A percentile compares a stretch with the other conserved stretches of the same genome.
These are phyloP conservation scores for Ophiostoma angusticollis DNA, from an alignment of 2,329 filamentous ascomycete species.

Conservation along the genomic window DNA sequence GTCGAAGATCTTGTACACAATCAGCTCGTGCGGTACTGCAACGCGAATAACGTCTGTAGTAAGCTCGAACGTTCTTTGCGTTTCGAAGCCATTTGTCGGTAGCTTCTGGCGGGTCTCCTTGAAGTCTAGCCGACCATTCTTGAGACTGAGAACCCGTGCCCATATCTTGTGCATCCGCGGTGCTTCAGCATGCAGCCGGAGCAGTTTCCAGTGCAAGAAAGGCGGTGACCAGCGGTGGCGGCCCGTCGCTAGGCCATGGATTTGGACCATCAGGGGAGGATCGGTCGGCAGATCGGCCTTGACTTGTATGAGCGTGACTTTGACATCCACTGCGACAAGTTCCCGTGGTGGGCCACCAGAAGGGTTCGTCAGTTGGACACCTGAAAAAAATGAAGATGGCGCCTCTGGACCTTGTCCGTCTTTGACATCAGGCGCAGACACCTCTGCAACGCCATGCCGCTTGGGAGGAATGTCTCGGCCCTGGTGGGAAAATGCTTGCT, in stretches of 20 bases:
- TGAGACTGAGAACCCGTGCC: constrained; percentile 77
- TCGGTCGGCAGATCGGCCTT: constrained; percentile 83
- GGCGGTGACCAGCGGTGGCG: constrained; percentile 80
- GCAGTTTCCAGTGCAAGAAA: constrained; percentile 62
- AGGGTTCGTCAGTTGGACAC: not conserved
- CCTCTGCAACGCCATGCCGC: constrained; percentile 2
- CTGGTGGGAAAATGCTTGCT: constrained; percentile 51
- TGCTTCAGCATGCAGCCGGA: constrained; percentile 77
- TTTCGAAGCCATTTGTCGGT: constrained; percentile 40
- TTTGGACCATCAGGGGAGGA: constrained; percentile 80
- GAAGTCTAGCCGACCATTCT: constrained; percentile 66
- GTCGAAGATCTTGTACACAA: constrained; percentile 84
- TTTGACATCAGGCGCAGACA: not conserved
- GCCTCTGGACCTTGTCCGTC: not conserved
- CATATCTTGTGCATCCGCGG: constrained; percentile 74
- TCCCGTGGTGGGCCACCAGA: constrained; percentile 32
- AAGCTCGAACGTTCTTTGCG: constrained; percentile 75
- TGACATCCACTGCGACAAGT: constrained; percentile 69
- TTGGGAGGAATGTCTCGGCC: constrained; percentile 25
- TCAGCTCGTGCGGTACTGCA: constrained; percentile 80
- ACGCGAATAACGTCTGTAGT: constrained; percentile 75
- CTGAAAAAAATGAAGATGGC: not conserved
- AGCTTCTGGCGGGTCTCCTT: constrained; percentile 59
- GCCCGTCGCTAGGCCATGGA: constrained; percentile 71
- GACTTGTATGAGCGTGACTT: constrained; percentile 67